Evolutionary conservation across 495 filamentous ascomycete species (phyloP).

Genomic region (Hamigera avellanea): DNA sequence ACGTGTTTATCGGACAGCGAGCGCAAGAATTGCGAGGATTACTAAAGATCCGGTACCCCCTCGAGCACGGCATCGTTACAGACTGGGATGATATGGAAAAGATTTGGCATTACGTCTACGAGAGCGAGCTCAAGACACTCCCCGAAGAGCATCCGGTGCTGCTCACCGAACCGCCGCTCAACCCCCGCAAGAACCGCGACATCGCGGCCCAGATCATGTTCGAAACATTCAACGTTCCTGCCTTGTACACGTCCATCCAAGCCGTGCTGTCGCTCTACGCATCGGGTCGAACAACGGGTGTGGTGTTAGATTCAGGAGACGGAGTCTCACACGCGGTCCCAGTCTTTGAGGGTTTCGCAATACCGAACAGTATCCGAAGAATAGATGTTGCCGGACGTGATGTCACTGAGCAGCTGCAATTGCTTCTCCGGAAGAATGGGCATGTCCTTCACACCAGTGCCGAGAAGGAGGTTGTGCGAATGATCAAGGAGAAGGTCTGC

Average conservation of each 20-base stretch:
- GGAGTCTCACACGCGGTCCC: conserved; percentile 96
- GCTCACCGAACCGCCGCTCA: conserved; percentile 92
- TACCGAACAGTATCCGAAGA: conserved; percentile 83
- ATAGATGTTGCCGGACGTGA: conserved; percentile 98
- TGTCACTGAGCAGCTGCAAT: conserved; percentile 92
- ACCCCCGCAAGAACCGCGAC: conserved; percentile 91
- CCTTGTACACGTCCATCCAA: conserved; percentile 93
- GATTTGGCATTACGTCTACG: conserved; percentile 88
- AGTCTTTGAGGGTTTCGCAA: conserved; percentile 95
- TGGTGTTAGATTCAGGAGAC: conserved; percentile 91
- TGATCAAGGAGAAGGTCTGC: conserved; percentile 88
- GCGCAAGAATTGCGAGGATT: conserved; percentile 88
- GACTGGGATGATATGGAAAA: conserved; percentile 99
- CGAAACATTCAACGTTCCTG: conserved; percentile 97
- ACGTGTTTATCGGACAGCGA: conserved; percentile 91
- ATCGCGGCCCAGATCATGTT: conserved; percentile 96
- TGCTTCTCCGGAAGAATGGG: conserved; percentile 80
- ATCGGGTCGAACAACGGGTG: conserved; percentile 89
- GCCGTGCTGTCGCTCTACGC: conserved; percentile 94
- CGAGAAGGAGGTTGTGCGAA: conserved; percentile 92
- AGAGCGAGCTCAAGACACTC: conserved; percentile 79
- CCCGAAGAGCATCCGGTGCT: conserved; percentile 98
- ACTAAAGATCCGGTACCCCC: conserved; percentile 86
- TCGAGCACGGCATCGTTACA: conserved; percentile 97
- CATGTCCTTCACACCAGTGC: conserved; percentile 95